phyloP scores from a whole-genome alignment of 805 yeast genomes.

The Naumovozyma baii region DNA sequence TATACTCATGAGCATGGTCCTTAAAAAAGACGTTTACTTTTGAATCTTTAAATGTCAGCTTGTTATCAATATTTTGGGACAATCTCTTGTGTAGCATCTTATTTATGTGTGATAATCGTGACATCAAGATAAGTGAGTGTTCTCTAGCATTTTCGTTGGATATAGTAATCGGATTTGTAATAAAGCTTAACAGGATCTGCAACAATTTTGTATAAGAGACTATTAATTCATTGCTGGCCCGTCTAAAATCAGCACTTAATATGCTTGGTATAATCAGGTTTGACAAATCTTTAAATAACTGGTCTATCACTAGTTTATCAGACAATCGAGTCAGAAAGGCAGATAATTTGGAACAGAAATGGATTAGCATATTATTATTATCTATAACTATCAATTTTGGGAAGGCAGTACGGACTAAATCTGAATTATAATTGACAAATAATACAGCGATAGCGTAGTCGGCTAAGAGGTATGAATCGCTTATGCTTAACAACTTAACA shows the following conservation, averaged over 20 bases:
- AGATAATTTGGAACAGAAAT: conserved; percentile 23
- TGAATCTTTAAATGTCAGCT: conserved; percentile 13
- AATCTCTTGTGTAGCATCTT: conserved; percentile 19
- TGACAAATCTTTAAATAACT: conserved; percentile 19
- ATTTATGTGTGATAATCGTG: conserved; percentile 17
- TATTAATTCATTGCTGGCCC: conserved; percentile 12
- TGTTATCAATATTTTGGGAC: conserved; percentile 15
- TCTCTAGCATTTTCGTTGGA: conserved; percentile 12
- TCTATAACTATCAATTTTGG: conserved; percentile 16
- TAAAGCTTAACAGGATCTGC: conserved; percentile 13
- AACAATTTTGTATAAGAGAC: conserved; percentile 23
- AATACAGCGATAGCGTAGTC: conserved; percentile 25
- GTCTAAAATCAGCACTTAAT: conserved; percentile 8
- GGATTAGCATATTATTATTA: conserved; percentile 13
- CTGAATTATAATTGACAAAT: conserved; percentile 24
- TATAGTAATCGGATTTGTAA: conserved; percentile 8
- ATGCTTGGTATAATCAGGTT: conserved; percentile 19
- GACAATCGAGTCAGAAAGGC: conserved; percentile 18
- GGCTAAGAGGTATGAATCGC: conserved; percentile 13
- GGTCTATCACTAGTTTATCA: conserved; percentile 25
- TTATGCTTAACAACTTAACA: conserved; percentile 14
- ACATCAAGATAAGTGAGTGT: conserved; percentile 9
- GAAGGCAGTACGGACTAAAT: conserved; percentile 16
- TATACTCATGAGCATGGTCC: conserved; percentile 10
- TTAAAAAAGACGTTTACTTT: conserved; percentile 4